Conservation (phyloP, 495 filamentous ascomycete genomes). For the Cairneyella variabilis region DNA sequence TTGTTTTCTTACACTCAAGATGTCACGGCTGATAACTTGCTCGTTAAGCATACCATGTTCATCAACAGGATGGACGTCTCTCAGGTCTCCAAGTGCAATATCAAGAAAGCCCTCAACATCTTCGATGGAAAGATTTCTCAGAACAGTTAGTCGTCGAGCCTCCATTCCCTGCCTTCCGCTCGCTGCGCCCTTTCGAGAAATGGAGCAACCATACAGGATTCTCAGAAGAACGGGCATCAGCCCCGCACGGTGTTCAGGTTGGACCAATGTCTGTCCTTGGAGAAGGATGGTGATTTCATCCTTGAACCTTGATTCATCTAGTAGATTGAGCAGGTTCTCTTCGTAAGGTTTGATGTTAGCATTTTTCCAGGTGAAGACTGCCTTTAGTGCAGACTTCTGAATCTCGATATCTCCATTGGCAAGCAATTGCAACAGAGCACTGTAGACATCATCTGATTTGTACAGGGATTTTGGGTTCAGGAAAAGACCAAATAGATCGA, state of each 20-base stretch:
- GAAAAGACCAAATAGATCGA: slow-evolving; percentile 81
- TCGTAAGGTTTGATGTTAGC: slow-evolving; percentile 71
- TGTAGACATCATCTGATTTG: slow-evolving; percentile 71
- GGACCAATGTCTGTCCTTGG: slow-evolving; percentile 74
- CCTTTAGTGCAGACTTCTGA: slow-evolving; percentile 79
- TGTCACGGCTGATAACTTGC: slow-evolving; percentile 44
- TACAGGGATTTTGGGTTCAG: slow-evolving; percentile 79
- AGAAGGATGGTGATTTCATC: slow-evolving; percentile 88
- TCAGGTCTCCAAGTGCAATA: slow-evolving; percentile 73
- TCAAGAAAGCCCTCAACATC: slow-evolving; percentile 76
- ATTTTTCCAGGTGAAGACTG: slow-evolving; percentile 84
- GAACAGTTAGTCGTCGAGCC: slow-evolving; percentile 55
- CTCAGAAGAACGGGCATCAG: slow-evolving; percentile 83
- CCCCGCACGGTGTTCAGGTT: slow-evolving; percentile 62
- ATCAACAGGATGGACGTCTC: slow-evolving; percentile 50
- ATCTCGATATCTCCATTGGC: slow-evolving; percentile 85
- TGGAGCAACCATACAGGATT: slow-evolving; percentile 82
- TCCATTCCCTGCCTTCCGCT: slow-evolving; percentile 58
- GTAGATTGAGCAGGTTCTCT: slow-evolving; percentile 80
- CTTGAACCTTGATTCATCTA: slow-evolving; percentile 88
- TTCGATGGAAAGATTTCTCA: slow-evolving; percentile 47
- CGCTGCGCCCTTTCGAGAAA: slow-evolving; percentile 71
- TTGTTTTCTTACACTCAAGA: slow-evolving; percentile 69
- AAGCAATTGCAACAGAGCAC: slow-evolving; percentile 66
- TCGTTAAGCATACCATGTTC: slow-evolving; percentile 46